These are phyloP conservation scores for Sodiomyces alkalinus DNA, from an alignment of 2,329 filamentous ascomycete genomes.

Conservation along the genomic window DNA sequence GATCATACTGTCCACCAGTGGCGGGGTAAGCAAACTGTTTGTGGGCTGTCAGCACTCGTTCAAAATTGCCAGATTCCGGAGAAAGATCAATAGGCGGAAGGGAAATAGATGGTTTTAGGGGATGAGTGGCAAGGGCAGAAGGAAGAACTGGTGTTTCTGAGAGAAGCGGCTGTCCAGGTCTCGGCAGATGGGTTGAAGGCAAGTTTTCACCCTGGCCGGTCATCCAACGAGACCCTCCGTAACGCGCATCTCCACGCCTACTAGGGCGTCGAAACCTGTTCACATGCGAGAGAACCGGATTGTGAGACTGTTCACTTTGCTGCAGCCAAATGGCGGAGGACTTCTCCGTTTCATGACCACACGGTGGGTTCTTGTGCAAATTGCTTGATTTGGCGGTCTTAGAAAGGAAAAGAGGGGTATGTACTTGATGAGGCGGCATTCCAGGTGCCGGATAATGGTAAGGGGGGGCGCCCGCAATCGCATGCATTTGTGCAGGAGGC, in stretches of 20 bases:
- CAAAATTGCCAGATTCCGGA: conserved; percentile 55
- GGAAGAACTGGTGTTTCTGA: conserved; percentile 8
- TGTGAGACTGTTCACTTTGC: conserved; percentile 20
- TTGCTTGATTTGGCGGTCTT: conserved; percentile 29
- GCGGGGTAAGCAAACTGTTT: conserved; percentile 43
- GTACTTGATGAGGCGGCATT: conserved; percentile 46
- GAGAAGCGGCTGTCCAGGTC: conserved; percentile 5
- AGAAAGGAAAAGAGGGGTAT: conserved; percentile 25
- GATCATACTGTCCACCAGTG: conserved; percentile 22
- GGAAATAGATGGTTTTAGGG: conserved; percentile 2
- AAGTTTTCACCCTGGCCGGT: conserved; percentile 6
- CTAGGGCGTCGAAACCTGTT: conserved; percentile 24
- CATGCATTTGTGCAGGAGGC: conserved; percentile 39
- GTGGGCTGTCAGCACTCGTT: conserved; percentile 56
- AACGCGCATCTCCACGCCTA: conserved; percentile 27
- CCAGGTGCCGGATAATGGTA: conserved; percentile 42
- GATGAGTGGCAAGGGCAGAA: not conserved
- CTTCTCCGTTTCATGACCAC: conserved; percentile 33
- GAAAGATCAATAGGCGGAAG: conserved; percentile 41
- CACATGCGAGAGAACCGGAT: conserved; percentile 16
- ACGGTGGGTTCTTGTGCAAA: too few species aligned
- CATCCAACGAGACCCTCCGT: conserved; percentile 8
- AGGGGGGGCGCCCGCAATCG: conserved; percentile 45
- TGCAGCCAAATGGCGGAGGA: conserved; percentile 21
- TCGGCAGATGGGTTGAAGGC: conserved; percentile 8